phyloP scores from a whole-genome alignment of 208 protist genomes.

The Trichomonas vaginalis region DNA sequence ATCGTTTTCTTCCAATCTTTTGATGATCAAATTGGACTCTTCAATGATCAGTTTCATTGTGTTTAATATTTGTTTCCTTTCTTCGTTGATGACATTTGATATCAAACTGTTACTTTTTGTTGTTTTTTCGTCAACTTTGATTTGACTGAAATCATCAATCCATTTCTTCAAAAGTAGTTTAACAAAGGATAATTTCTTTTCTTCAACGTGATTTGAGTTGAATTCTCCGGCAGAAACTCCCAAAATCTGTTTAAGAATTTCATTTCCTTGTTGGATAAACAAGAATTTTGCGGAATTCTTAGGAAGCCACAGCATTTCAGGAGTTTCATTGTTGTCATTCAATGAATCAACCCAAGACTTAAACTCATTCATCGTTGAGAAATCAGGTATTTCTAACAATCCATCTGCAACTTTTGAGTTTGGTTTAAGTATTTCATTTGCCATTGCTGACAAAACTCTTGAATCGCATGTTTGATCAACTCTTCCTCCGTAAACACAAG shows the following conservation, averaged over 20 bases:
- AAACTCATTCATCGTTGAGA: background rate
- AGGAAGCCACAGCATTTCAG: background rate
- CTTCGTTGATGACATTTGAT: background rate
- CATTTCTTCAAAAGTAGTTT: background rate
- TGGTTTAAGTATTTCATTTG: background rate
- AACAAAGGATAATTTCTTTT: background rate
- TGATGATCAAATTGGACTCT: background rate
- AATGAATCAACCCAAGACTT: background rate
- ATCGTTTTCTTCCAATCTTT: background rate
- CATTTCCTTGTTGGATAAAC: constrained; percentile 4
- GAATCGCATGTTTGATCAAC: background rate
- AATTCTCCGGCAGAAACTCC: background rate
- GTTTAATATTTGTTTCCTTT: background rate
- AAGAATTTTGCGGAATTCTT: background rate
- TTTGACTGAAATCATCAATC: background rate
- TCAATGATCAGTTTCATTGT: background rate
- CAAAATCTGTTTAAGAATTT: background rate
- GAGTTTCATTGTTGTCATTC: background rate
- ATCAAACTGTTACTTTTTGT: background rate
- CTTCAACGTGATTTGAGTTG: background rate
- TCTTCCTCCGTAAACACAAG: background rate
- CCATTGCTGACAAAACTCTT: background rate
- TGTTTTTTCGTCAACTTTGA: background rate
- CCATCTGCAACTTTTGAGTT: background rate
- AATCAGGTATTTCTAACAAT: background rate